phyloP scores from a whole-genome alignment of 345 rosid species.

The Schrenkiella parvula region DNA sequence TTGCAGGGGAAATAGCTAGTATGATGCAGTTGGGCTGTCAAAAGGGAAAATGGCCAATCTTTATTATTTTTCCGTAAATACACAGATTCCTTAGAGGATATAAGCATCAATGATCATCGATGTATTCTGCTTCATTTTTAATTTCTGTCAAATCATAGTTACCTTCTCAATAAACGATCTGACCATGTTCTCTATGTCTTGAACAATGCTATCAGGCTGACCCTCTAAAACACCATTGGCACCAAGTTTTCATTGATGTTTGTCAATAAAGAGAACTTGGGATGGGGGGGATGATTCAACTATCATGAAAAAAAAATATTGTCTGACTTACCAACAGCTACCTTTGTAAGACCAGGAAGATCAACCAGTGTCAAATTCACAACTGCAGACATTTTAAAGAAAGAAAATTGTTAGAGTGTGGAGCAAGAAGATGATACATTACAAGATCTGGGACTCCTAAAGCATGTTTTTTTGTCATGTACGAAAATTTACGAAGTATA shows the following conservation, averaged over 20 bases:
- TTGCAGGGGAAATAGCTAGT: constrained; percentile 96
- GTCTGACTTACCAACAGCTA: constrained; percentile 70
- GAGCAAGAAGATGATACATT: neutral
- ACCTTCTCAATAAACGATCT: constrained; percentile 89
- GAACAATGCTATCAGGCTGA: constrained; percentile 85
- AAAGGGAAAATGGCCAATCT: constrained; percentile 8
- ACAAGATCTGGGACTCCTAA: neutral
- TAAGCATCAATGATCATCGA: neutral
- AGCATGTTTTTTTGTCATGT: neutral
- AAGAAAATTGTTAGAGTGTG: neutral
- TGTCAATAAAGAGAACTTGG: neutral
- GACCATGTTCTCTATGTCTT: constrained; percentile 89
- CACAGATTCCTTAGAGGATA: neutral
- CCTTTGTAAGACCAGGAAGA: constrained; percentile 97
- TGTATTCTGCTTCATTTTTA: neutral
- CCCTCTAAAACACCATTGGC: constrained; percentile 54
- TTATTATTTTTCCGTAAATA: constrained; percentile 1
- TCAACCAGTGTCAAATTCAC: constrained; percentile 93
- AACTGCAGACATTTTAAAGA: constrained; percentile 43
- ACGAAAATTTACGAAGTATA: neutral
- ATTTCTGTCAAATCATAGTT: constrained; percentile 15
- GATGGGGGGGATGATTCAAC: neutral
- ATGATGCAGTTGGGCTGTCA: constrained; percentile 93
- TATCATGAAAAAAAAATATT: neutral
- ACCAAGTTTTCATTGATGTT: neutral